Conservation (phyloP, 2,329 filamentous ascomycete genomes). For the Seiridium cupressi region DNA sequence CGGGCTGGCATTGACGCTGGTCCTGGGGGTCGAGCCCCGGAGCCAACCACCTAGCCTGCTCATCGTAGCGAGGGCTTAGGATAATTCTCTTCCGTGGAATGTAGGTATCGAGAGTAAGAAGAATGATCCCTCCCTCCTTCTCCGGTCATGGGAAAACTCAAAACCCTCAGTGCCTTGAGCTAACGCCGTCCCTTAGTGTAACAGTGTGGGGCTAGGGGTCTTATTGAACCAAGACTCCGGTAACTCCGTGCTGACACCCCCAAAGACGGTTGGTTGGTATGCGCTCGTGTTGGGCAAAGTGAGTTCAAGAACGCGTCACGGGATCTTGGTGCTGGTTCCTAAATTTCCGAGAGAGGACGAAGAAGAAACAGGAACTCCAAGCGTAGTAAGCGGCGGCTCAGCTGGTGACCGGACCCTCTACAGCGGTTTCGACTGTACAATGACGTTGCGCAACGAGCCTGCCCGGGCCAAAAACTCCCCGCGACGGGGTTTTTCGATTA, state of each 20-base stretch:
- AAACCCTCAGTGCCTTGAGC: background rate
- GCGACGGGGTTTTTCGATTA: too few relatives aligned
- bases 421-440: too few relatives aligned
- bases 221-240: background rate
- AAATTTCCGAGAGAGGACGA: too few relatives aligned
- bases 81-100: background rate
- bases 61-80: conserved; percentile 29
- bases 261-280: background rate
- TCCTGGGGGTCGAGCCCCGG: conserved; percentile 37
- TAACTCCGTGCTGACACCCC: conserved; percentile 1
- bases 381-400: too few relatives aligned
- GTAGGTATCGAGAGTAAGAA: background rate
- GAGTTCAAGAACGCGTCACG: too few relatives aligned
- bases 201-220: background rate
- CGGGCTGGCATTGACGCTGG: conserved; percentile 29
- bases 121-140: background rate
- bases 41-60: conserved; percentile 52
- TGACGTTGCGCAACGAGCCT: too few relatives aligned
- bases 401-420: too few relatives aligned
- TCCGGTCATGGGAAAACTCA: background rate
- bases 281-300: background rate
- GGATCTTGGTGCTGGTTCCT: too few relatives aligned
- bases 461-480: too few relatives aligned
- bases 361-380: too few relatives aligned
- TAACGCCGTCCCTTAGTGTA: conserved; percentile 1